Evolutionary conservation across 2,329 filamentous ascomycete genomes (phyloP), one percentile per base, ranked within the genome.

Genomic region (Penicillium occitanis): DNA sequence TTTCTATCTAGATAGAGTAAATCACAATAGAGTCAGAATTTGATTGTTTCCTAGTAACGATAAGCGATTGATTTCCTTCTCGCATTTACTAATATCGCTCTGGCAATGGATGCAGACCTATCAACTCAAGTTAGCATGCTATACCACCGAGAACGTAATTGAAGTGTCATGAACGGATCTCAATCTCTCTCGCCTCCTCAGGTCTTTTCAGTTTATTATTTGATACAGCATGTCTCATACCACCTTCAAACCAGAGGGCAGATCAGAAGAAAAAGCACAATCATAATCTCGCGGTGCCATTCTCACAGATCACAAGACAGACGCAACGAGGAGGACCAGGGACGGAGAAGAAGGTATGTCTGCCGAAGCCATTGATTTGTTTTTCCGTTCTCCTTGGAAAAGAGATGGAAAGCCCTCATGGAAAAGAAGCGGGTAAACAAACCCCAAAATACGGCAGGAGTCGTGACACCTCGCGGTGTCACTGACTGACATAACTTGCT

Each of bases 311-410:
- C 3, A 37, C 30, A 22, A 55, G 8, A 37, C 33, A 37, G 30
- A 37, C 53, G n/a, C 33, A 25, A 22, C 30, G 8, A 57, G 33
- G 19, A 57, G 50, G 33, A 37, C 6, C 53, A 57, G 53, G n/a
- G 19, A 22, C 22, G 22, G 22, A 46, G 37, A 44, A 58, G 33
- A 60, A 67, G 65, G 44, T 55, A 46, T 79, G 75, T 80, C 65
- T 70, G 74, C 78, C 78, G 73, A 73, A 74, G 79, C 78, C 79
- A 79, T 80, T 80, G 73, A 77, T 78, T 78, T 75, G 77, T 73
- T 69, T 48, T 68, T 61, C 35, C 25, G 22, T 22, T 22, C 5
- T 7, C 28, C 17, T 33, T 19, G 0, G 1, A 11, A 55, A 25
- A 2, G 2, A 57, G 19, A 37, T 33, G 57, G 57, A 22, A 58